phyloP scores from a whole-genome alignment of 495 filamentous ascomycete genomes.

The Trichoderma reesei region DNA sequence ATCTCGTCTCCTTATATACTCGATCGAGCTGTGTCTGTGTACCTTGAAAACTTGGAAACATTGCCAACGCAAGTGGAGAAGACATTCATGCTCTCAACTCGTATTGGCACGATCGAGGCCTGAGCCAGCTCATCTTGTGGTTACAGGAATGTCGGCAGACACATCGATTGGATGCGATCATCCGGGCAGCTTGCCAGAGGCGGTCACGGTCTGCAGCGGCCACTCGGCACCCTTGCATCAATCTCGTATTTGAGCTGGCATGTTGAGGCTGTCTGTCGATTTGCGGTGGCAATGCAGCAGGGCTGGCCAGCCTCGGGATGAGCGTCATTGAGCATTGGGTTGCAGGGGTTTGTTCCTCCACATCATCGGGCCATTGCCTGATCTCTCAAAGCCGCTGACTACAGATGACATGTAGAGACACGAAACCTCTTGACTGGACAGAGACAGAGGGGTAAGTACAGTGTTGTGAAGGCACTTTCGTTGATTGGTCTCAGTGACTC shows the following conservation, averaged over 20 bases:
- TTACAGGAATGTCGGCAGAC: background rate
- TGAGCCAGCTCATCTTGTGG: background rate
- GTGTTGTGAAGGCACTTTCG: background rate
- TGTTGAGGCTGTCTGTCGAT: background rate
- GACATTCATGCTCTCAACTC: background rate
- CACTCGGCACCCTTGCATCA: background rate
- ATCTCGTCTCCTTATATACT: background rate
- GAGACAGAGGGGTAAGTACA: background rate
- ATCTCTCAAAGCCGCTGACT: background rate
- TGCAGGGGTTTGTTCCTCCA: background rate
- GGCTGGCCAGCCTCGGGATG: background rate
- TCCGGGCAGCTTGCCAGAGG: background rate
- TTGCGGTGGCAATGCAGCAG: slow-evolving; percentile 3
- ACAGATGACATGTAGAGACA: background rate
- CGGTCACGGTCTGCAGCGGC: background rate
- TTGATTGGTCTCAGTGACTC: background rate
- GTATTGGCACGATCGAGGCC: background rate
- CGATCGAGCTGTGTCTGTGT: no score
- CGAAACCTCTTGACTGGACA: background rate
- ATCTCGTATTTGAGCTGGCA: background rate
- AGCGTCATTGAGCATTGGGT: background rate
- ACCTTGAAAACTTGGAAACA: background rate
- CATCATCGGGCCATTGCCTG: background rate
- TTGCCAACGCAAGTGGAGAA: background rate
- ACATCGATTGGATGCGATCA: background rate